Evolutionary conservation across 31 red algal species (phyloP).

Genomic region (Asparagopsis taxiformis): DNA sequence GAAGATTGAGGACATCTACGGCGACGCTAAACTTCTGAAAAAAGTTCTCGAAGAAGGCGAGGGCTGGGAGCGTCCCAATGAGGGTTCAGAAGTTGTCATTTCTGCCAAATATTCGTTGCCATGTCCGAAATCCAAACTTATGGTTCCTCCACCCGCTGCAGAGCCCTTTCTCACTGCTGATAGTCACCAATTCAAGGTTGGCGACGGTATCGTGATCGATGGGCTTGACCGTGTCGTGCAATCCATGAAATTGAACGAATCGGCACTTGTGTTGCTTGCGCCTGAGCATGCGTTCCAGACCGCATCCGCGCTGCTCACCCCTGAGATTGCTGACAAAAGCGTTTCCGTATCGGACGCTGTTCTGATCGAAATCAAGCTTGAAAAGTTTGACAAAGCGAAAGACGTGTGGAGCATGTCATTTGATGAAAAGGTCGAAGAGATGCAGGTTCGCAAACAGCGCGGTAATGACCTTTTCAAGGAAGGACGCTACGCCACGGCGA

Average conservation of each 20-base stretch:
- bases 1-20: conserved; percentile 75
- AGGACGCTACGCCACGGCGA: conserved; percentile 64
- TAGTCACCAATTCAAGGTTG: conserved; percentile 50
- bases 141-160: conserved; percentile 32
- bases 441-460: conserved; percentile 52
- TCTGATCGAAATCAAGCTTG: conserved; percentile 44
- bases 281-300: conserved; percentile 50
- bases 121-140: conserved; percentile 9
- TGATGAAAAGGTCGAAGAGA: conserved; percentile 82
- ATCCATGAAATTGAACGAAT: conserved; percentile 79
- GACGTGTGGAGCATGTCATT: conserved; percentile 85
- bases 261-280: conserved; percentile 49
- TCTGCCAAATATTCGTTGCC: conserved; percentile 26
- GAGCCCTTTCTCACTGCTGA: conserved; percentile 12
- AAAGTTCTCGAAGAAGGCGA: conserved; percentile 83
- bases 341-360: conserved; percentile 15
- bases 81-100: conserved; percentile 41
- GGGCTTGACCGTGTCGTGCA: conserved; percentile 73
- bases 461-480: conserved; percentile 82
- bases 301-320: conserved; percentile 24
- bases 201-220: conserved; percentile 59
- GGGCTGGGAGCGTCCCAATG: conserved; percentile 82
- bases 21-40: conserved; percentile 71
- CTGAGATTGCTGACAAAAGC: conserved; percentile 14
- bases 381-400: conserved; percentile 79